Percentiles rank a stretch among this genome's conserved stretches.
phyloP scores from a whole-genome alignment of 345 rosid genomes.

The Ailanthus altissimus region DNA sequence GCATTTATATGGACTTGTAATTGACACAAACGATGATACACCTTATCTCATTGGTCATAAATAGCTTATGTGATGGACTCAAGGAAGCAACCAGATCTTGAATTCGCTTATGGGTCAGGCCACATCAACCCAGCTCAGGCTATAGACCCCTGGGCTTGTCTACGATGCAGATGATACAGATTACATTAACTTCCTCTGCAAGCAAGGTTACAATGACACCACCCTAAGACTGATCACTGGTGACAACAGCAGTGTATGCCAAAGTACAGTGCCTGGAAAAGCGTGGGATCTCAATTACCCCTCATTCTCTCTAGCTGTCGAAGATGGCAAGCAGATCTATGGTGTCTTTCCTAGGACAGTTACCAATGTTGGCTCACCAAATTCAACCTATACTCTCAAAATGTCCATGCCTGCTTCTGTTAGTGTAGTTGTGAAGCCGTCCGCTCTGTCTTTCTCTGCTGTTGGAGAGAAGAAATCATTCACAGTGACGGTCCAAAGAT shows the following conservation, averaged over 20 bases:
- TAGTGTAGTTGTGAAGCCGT: constrained; percentile 31
- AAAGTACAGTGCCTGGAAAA: constrained; percentile 26
- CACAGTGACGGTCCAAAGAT: constrained; percentile 30
- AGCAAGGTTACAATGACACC: constrained; percentile 41
- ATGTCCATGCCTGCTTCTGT: constrained; percentile 20
- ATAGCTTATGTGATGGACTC: constrained; percentile 31
- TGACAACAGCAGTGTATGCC: constrained; percentile 32
- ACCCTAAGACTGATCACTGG: constrained; percentile 33
- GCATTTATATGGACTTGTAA: background rate
- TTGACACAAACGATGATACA: background rate
- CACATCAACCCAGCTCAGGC: constrained; percentile 41
- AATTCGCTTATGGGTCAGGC: constrained; percentile 46
- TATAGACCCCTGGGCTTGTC: constrained; percentile 40
- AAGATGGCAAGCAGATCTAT: constrained; percentile 32
- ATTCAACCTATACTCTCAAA: constrained; percentile 34
- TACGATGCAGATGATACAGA: constrained; percentile 38
- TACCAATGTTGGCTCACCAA: constrained; percentile 46
- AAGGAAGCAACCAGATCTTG: constrained; percentile 35
- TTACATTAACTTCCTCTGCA: constrained; percentile 52
- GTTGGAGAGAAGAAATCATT: constrained; percentile 35
- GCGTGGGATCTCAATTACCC: constrained; percentile 55
- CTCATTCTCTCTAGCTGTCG: constrained; percentile 37
- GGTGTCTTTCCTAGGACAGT: constrained; percentile 42
- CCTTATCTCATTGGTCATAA: background rate
- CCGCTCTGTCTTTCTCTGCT: constrained; percentile 30